A percentile compares a stretch with the other conserved stretches of the same genome.
Evolutionary conservation across 2,329 filamentous ascomycete species (phyloP).

Genomic region (Hawksworthiomyces lignivorus): DNA sequence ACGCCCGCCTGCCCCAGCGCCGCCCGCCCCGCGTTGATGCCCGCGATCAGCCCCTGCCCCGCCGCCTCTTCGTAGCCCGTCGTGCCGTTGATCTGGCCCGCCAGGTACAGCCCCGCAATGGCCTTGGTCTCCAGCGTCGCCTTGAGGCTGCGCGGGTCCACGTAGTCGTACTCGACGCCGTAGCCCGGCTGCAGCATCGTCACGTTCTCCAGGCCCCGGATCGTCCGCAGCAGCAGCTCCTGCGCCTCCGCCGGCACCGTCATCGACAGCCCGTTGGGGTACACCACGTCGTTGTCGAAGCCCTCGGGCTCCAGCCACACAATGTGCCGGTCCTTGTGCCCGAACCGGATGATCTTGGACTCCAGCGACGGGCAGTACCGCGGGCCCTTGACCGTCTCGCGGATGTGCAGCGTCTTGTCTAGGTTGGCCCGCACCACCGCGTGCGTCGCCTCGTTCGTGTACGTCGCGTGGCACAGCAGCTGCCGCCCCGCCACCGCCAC

Average conservation of each 20-base stretch:
- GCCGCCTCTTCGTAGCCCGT: constrained; percentile 98
- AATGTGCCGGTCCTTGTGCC: constrained; percentile 71
- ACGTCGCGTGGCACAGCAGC: constrained; percentile 76
- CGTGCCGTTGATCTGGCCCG: constrained; percentile 96
- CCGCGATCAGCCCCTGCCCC: constrained; percentile 84
- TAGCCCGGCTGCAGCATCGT: constrained; percentile 93
- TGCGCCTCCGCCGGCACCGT: constrained; percentile 87
- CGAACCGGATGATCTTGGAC: constrained; percentile 85
- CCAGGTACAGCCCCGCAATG: constrained; percentile 81
- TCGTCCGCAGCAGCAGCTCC: constrained; percentile 73
- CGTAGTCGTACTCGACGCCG: constrained; percentile 97
- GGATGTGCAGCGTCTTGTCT: constrained; percentile 93
- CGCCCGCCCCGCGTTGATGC: constrained; percentile 85
- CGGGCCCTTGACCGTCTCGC: constrained; percentile 88
- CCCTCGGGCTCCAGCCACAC: constrained; percentile 98
- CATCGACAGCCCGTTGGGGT: constrained; percentile 96
- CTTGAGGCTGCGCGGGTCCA: constrained; percentile 81
- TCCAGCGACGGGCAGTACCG: constrained; percentile 94
- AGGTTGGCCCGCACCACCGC: constrained; percentile 79
- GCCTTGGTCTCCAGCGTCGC: constrained; percentile 91
- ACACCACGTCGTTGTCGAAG: constrained; percentile 81
- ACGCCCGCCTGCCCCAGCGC: constrained; percentile 59
- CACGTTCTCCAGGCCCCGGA: constrained; percentile 80
- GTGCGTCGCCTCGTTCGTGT: constrained; percentile 78
- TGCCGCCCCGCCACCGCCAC: constrained; percentile 73